phyloP scores from a whole-genome alignment of 2,329 filamentous ascomycete species.

The Mariannaea sp. region DNA sequence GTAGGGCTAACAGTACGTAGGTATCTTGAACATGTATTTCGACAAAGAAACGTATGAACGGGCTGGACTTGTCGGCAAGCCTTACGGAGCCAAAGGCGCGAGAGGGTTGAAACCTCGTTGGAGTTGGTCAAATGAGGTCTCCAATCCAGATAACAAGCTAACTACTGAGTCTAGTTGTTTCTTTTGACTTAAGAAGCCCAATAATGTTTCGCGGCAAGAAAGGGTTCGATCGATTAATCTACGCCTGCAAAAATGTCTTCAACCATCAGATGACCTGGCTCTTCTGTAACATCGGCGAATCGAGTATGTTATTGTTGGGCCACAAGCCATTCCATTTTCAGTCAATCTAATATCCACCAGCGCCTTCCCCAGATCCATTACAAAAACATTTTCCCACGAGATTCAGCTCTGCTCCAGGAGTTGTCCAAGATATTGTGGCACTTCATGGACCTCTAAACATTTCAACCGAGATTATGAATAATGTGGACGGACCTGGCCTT shows the following conservation, averaged over 20 bases:
- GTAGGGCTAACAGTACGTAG: constrained; percentile 46
- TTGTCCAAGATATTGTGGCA: constrained; percentile 26
- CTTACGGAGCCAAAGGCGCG: constrained; percentile 62
- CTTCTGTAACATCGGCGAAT: constrained; percentile 65
- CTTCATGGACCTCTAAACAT: constrained; percentile 35
- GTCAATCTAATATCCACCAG: constrained; percentile 43
- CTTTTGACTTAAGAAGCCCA: constrained; percentile 72
- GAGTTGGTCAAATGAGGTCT: constrained; percentile 55
- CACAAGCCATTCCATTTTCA: not conserved
- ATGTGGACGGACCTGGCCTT: constrained; percentile 53
- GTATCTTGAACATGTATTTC: constrained; percentile 74
- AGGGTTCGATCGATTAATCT: constrained; percentile 76
- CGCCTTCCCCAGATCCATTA: constrained; percentile 55
- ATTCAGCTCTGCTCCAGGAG: constrained; percentile 43
- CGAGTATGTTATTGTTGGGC: constrained; percentile 29
- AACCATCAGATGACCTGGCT: constrained; percentile 74
- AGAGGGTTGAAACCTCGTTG: constrained; percentile 71
- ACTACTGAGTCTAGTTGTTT: constrained; percentile 62
- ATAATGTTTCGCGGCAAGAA: constrained; percentile 85
- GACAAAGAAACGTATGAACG: constrained; percentile 83
- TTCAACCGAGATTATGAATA: constrained; percentile 37
- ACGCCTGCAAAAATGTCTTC: constrained; percentile 80
- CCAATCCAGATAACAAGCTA: constrained; percentile 25
- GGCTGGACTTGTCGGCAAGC: constrained; percentile 76
- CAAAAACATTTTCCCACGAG: constrained; percentile 49